Evolutionary conservation across 1,139 yeast species (phyloP).

Genomic region (Saccharomyces hybrid): DNA sequence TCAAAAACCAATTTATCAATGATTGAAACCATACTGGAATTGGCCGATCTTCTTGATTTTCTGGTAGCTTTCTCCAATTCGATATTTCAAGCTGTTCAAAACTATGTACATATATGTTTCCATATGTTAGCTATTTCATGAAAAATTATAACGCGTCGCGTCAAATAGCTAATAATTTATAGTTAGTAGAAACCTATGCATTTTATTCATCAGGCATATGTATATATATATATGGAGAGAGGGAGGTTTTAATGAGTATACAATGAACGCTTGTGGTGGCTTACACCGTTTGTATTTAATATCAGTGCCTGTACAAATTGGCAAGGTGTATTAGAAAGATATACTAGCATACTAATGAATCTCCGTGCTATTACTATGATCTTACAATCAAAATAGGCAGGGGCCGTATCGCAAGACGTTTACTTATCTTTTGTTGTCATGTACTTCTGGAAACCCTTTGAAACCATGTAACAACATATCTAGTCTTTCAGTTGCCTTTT

Average conservation of each 20-base stretch:
- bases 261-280: neutral
- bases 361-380: neutral
- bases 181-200: neutral
- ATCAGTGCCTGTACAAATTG: neutral
- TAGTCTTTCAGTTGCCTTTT: constrained; percentile 10
- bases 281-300: neutral
- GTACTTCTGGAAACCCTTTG: constrained; percentile 11
- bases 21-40: constrained; percentile 7
- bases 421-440: neutral
- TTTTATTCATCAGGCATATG: neutral
- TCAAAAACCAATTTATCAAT: constrained; percentile 25
- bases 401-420: neutral
- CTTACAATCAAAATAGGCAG: neutral
- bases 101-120: neutral
- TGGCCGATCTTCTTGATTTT: neutral
- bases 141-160: neutral
- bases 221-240: no score
- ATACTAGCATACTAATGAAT: neutral
- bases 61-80: neutral
- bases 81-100: neutral
- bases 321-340: neutral
- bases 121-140: neutral
- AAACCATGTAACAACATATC: constrained; percentile 24
- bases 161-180: neutral
- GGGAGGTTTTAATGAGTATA: neutral